phyloP scores from a whole-genome alignment of 225 moss, liverwort and hornwort species.

The Neckera pumila region DNA sequence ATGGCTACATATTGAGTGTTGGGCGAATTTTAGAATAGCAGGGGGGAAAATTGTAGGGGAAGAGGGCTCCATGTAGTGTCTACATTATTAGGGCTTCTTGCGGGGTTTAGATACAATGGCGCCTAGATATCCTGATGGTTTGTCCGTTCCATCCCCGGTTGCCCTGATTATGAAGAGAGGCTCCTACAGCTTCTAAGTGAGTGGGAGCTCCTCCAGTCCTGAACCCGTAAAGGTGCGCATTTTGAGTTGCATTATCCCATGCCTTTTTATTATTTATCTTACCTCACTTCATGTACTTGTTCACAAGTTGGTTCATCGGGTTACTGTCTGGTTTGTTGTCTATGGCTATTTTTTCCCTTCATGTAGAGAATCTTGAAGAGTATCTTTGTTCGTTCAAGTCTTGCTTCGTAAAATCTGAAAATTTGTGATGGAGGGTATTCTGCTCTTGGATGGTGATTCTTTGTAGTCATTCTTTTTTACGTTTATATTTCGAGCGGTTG shows the following conservation, averaged over 20 bases:
- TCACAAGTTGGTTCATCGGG: not conserved
- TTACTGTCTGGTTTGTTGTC: not conserved
- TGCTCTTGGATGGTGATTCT: not conserved
- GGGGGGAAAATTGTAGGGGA: not conserved
- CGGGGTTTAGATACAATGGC: slow-evolving; percentile 28
- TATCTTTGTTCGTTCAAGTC: not conserved
- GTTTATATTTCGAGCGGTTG: not conserved
- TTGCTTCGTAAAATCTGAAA: not conserved
- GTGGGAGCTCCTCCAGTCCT: slow-evolving; percentile 60
- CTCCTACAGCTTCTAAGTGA: slow-evolving; percentile 62
- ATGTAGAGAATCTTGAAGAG: not conserved
- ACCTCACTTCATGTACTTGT: not conserved
- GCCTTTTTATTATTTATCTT: not conserved
- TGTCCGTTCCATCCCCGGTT: slow-evolving; percentile 41
- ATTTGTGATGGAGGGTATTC: not conserved
- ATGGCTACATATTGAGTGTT: slow-evolving; percentile 13
- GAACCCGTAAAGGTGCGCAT: slow-evolving; percentile 65
- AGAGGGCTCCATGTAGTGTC: slow-evolving; percentile 4
- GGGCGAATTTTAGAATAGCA: slow-evolving; percentile 17
- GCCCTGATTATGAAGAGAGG: slow-evolving; percentile 49
- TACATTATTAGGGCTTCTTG: slow-evolving; percentile 9
- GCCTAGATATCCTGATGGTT: slow-evolving; percentile 37
- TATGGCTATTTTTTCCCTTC: not conserved
- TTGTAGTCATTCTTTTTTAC: not conserved
- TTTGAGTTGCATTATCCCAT: not conserved